Conservation (phyloP, 768 basidiomycete genomes). For the Strobilomyces echinocephalus region DNA sequence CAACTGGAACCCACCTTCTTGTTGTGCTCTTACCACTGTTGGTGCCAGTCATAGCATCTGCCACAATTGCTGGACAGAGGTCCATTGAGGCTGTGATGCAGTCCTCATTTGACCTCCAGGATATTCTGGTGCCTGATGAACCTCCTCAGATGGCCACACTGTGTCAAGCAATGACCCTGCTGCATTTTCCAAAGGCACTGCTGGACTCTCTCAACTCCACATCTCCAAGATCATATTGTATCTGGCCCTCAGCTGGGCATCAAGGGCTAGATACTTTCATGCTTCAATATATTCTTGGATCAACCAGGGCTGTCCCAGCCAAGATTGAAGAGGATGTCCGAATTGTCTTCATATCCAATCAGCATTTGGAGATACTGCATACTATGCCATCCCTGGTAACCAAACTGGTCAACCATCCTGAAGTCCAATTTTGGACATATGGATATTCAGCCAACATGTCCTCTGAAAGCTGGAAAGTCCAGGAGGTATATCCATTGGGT, state of each 20-base stretch:
- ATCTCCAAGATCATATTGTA: constrained; percentile 37
- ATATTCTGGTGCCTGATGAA: neutral
- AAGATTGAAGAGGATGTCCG: constrained; percentile 38
- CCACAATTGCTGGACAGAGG: constrained; percentile 15
- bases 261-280: constrained; percentile 40
- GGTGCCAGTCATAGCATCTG: constrained; percentile 12
- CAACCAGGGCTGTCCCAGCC: constrained; percentile 38
- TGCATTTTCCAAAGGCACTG: constrained; percentile 46
- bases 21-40: constrained; percentile 26
- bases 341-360: constrained; percentile 64
- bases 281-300: constrained; percentile 42
- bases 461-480: constrained; percentile 54
- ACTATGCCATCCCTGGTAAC: constrained; percentile 46
- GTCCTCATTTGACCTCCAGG: neutral
- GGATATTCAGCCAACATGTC: constrained; percentile 55
- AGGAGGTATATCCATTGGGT: constrained; percentile 69
- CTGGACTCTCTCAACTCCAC: constrained; percentile 41
- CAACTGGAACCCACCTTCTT: constrained; percentile 15
- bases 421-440: constrained; percentile 61
- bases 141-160: constrained; percentile 13
- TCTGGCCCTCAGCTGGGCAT: constrained; percentile 41
- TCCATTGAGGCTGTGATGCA: constrained; percentile 8
- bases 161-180: constrained; percentile 27
- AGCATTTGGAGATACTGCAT: constrained; percentile 46
- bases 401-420: constrained; percentile 40